A percentile compares a stretch with the other conserved stretches of the same genome.
These are phyloP conservation scores for Coemansia sp. DNA, from an alignment of 192 early-diverging fungal species.

Conservation along the genomic window DNA sequence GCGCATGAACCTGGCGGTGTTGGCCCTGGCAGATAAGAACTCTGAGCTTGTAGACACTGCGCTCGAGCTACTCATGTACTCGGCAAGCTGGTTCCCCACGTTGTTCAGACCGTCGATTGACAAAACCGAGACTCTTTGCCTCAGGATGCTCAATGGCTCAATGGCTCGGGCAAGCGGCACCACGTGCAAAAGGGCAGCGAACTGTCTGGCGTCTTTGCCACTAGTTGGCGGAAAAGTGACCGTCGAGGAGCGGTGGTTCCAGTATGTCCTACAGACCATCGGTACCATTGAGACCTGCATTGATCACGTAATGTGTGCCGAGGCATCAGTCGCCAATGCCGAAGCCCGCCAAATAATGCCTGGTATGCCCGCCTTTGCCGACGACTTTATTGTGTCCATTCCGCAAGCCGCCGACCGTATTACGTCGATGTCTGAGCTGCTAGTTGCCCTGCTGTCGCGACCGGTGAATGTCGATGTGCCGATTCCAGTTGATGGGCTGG, in stretches of 20 bases:
- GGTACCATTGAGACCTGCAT: conserved; percentile 49
- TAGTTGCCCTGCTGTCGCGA: conserved; percentile 39
- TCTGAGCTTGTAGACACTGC: conserved; percentile 25
- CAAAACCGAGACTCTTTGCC: conserved; percentile 46
- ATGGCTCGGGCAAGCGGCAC: neutral
- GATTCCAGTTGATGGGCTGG: conserved; percentile 33
- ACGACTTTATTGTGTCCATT: conserved; percentile 37
- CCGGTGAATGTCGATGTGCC: conserved; percentile 33
- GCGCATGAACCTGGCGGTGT: conserved; percentile 50
- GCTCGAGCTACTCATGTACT: conserved; percentile 38
- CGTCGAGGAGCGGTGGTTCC: conserved; percentile 54
- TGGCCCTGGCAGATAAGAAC: conserved; percentile 43
- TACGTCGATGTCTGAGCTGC: conserved; percentile 33
- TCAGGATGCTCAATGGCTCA: conserved; percentile 28
- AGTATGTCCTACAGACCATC: conserved; percentile 28
- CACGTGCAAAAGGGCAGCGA: conserved; percentile 11
- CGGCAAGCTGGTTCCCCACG: conserved; percentile 51
- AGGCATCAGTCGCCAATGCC: neutral
- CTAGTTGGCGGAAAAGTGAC: conserved; percentile 44
- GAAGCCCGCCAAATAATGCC: neutral
- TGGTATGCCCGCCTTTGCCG: conserved; percentile 21
- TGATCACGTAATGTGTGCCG: conserved; percentile 43
- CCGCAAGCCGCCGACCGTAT: conserved; percentile 55
- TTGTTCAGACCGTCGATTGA: conserved; percentile 50
- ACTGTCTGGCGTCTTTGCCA: conserved; percentile 32